Evolutionary conservation across 768 basidiomycete species (phyloP), one percentile per base, ranked within the genome.

Genomic region (Agaricus sinodeliciosus): DNA sequence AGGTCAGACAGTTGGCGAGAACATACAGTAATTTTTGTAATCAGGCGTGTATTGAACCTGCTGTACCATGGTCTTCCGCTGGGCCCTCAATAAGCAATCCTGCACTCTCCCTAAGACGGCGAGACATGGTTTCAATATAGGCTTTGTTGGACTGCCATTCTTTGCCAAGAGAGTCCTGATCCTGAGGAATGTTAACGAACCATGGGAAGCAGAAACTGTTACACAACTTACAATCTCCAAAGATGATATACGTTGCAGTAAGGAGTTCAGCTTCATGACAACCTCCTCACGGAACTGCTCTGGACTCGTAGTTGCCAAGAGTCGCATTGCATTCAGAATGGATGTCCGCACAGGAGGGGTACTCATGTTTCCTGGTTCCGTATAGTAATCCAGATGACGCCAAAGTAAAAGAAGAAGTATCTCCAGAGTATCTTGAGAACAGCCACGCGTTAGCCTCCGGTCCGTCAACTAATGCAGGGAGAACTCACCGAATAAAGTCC

Each of bases 371-470:
- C 61, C 58, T 16, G 65, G 60, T 48, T 76, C 72, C 36, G 74
- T 65, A 65, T 87, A 94, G 62, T 83, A 82, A 12, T 79, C 74
- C 26, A 90, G 62, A 60, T 94, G 93, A 13, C 90, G 77, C 86
- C 88, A 92, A 9, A 91, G 69, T 16, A 94, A 73, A 15, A 94
- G 72, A 8, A 94, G 72, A 4, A 88, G 64, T 80, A 92, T 86
- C 66, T 94, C 93, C 46, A 82, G 68, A 13, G 84, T 79, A 51
- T 78, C 87, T 88, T n/a, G 5, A 44, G n/a, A 3, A 12, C 15
- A 7, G 9, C 1, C 11, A 8, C 15, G 15, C 27, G 5, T 44
- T 15, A 44, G 43, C 43, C 22, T 11, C 27, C 5, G 3, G 13
- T 3, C 1, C 5, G 4, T 4, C 7, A 26, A 44, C 11, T 11